These are phyloP conservation scores for Spiromastix sp. DNA, from an alignment of 2,329 filamentous ascomycete genomes.

Conservation along the genomic window DNA sequence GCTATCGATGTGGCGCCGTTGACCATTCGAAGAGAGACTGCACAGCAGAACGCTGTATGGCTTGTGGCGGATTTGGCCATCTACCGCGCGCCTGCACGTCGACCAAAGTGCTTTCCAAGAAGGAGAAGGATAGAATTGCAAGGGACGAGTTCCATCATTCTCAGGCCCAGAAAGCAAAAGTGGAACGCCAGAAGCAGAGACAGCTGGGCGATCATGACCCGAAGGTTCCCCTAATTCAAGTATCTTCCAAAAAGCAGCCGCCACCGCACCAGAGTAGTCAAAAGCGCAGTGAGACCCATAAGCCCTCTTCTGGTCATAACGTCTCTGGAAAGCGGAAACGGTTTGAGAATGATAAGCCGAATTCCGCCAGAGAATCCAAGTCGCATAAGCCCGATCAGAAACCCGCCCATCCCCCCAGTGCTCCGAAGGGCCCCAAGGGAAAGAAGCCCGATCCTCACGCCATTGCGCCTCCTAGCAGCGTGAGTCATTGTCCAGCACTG, in stretches of 20 bases:
- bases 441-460: constrained; percentile 14
- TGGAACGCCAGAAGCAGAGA: constrained; percentile 29
- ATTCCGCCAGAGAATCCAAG: constrained; percentile 18
- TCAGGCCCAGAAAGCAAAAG: constrained; percentile 22
- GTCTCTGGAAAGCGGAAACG: constrained; percentile 24
- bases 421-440: constrained; percentile 12
- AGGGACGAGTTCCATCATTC: constrained; percentile 28
- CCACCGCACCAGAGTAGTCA: constrained; percentile 7
- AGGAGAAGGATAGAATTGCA: constrained; percentile 25
- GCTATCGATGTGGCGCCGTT: constrained; percentile 30
- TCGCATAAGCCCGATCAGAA: constrained; percentile 18
- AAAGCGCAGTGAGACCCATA: too few species aligned
- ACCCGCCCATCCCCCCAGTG: constrained; percentile 13
- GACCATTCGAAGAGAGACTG: constrained; percentile 31
- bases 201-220: constrained; percentile 36
- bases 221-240: constrained; percentile 31
- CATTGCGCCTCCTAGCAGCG: constrained; percentile 13
- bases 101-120: constrained; percentile 23
- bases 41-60: constrained; percentile 30
- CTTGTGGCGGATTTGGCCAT: constrained; percentile 38
- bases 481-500: constrained; percentile 13
- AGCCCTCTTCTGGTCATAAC: too few species aligned
- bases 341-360: constrained; percentile 15
- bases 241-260: constrained; percentile 14
- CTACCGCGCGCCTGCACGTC: constrained; percentile 23